A percentile compares a stretch with the other conserved stretches of the same genome.
Conservation (phyloP, 2,329 filamentous ascomycete genomes). For the Diaporthe humulicola region DNA sequence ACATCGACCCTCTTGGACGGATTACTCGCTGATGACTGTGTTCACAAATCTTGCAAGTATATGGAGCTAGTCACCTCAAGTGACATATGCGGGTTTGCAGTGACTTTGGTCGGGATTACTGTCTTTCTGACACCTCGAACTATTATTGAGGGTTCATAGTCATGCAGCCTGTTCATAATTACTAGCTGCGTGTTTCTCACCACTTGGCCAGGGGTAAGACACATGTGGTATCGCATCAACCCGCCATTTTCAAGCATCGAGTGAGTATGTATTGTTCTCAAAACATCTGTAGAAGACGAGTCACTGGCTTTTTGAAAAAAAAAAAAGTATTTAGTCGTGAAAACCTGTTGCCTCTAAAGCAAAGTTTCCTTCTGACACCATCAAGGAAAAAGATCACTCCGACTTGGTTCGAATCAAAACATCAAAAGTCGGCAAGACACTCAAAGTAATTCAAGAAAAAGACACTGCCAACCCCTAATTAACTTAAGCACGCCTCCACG, state of each 20-base stretch:
- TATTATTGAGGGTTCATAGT: not conserved
- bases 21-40: too few relatives aligned
- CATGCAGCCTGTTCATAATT: not conserved
- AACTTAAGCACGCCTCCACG: not conserved
- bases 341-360: not conserved
- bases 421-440: not conserved
- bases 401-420: not conserved
- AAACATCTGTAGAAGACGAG: not conserved
- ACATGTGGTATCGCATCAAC: not conserved
- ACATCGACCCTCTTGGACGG: too few relatives aligned
- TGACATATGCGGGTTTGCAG: not conserved
- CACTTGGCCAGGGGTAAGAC: not conserved
- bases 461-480: not conserved
- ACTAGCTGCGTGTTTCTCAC: not conserved
- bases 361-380: not conserved
- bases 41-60: too few relatives aligned
- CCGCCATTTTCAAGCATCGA: not conserved
- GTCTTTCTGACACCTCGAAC: not conserved
- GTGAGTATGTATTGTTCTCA: not conserved
- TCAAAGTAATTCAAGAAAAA: not conserved
- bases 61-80: not conserved
- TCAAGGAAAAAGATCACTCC: not conserved
- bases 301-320: not conserved
- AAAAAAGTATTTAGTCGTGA: not conserved
- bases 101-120: not conserved